phyloP scores from a whole-genome alignment of 306 rosid species.

The Trichosanthes truncata region DNA sequence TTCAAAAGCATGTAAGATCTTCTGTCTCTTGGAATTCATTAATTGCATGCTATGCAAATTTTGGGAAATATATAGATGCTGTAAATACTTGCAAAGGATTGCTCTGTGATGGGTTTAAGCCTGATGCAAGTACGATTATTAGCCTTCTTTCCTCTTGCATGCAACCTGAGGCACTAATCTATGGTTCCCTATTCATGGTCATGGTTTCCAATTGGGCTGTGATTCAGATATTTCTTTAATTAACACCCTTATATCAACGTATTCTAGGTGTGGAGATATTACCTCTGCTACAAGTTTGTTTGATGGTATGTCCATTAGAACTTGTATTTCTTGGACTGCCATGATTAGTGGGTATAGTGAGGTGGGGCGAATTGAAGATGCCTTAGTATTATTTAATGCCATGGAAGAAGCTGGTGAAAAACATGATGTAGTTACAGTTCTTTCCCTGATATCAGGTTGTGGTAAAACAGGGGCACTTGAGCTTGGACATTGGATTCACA shows the following conservation, averaged over 20 bases:
- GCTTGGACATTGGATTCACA: slow-evolving; percentile 47
- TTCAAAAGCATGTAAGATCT: slow-evolving; percentile 31
- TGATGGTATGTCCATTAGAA: slow-evolving; percentile 35
- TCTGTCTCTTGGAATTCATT: slow-evolving; percentile 67
- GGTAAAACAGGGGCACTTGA: slow-evolving; percentile 41
- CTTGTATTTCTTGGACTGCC: slow-evolving; percentile 67
- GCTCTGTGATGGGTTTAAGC: slow-evolving; percentile 29
- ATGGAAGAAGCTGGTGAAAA: slow-evolving; percentile 45
- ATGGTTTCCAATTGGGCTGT: slow-evolving; percentile 51
- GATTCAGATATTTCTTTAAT: slow-evolving; percentile 35
- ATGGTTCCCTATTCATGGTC: slow-evolving; percentile 49
- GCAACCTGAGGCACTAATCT: slow-evolving; percentile 34
- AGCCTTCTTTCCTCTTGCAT: slow-evolving; percentile 41
- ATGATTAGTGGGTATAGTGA: slow-evolving; percentile 58
- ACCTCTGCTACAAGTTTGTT: slow-evolving; percentile 40
- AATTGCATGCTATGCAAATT: slow-evolving; percentile 49
- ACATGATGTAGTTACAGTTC: slow-evolving; percentile 55
- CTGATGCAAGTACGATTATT: slow-evolving; percentile 47
- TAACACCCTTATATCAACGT: slow-evolving; percentile 59
- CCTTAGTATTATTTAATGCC: slow-evolving; percentile 33
- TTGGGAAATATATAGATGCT: slow-evolving; percentile 25
- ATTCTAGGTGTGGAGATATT: slow-evolving; percentile 51
- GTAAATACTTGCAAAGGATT: slow-evolving; percentile 33
- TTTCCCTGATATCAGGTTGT: slow-evolving; percentile 55
- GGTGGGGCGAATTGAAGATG: slow-evolving; percentile 41